Evolutionary conservation across 2,329 filamentous ascomycete species (phyloP).

Genomic region (Colletotrichum echinochloae): DNA sequence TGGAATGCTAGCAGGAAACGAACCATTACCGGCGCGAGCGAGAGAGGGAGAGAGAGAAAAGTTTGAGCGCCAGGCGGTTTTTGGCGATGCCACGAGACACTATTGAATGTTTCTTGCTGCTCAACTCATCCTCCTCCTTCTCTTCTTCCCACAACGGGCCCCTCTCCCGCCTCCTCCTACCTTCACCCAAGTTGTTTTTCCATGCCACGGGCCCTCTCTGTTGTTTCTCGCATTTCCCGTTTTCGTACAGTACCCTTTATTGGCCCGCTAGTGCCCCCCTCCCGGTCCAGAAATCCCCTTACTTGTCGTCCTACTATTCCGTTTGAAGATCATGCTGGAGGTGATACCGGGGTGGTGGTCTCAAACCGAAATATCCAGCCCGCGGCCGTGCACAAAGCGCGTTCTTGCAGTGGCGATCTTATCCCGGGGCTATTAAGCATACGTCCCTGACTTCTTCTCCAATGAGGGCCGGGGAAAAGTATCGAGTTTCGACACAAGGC

Average conservation of each 20-base stretch:
- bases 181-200: background rate
- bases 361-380: slow-evolving; percentile 22
- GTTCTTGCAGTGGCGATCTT: slow-evolving; percentile 11
- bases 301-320: background rate
- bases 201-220: background rate
- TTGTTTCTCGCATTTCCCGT: slow-evolving; percentile 1
- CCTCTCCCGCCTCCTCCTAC: slow-evolving; percentile 16
- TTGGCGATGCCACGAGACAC: slow-evolving; percentile 15
- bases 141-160: background rate
- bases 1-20: slow-evolving; percentile 19
- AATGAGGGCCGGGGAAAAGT: background rate
- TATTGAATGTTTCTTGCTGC: slow-evolving; percentile 21
- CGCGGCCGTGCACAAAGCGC: slow-evolving; percentile 15
- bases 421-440: background rate
- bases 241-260: background rate
- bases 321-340: background rate
- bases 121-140: background rate
- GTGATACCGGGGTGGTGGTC: slow-evolving; percentile 11
- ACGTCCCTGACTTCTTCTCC: background rate
- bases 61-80: slow-evolving; percentile 9
- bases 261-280: slow-evolving; percentile 5
- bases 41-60: no score
- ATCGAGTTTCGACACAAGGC: background rate
- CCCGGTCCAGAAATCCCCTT: background rate
- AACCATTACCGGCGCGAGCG: slow-evolving; percentile 21